Percentiles rank a stretch among this genome's conserved stretches.
Evolutionary conservation across 2,329 filamentous ascomycete genomes (phyloP).

Genomic region (Venturia asperata): DNA sequence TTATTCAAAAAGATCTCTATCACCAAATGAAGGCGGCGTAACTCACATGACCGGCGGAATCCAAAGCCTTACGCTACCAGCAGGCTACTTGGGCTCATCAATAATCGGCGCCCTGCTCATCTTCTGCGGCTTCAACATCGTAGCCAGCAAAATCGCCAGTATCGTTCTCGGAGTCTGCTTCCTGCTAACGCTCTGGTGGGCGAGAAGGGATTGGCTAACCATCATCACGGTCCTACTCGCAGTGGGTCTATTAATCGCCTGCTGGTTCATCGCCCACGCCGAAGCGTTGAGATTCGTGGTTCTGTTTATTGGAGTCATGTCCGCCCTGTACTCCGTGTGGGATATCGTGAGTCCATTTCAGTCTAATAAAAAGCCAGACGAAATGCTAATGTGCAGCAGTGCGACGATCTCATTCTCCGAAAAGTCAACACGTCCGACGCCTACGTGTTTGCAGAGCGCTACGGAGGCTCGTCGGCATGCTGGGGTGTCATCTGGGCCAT

Average conservation of each 20-base stretch:
- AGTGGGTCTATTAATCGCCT: conserved; percentile 62
- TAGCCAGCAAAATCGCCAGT: conserved; percentile 71
- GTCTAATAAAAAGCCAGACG: neutral
- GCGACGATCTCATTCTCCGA: conserved; percentile 70
- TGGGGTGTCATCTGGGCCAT: conserved; percentile 76
- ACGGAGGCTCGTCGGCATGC: conserved; percentile 72
- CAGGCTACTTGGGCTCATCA: conserved; percentile 70
- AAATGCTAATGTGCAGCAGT: conserved; percentile 35
- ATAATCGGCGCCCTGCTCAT: conserved; percentile 70
- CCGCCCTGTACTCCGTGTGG: conserved; percentile 72
- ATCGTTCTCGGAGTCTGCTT: conserved; percentile 68
- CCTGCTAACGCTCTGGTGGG: conserved; percentile 75
- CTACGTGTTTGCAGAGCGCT: conserved; percentile 68
- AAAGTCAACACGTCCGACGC: conserved; percentile 77
- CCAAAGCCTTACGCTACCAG: conserved; percentile 56
- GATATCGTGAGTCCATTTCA: conserved; percentile 51
- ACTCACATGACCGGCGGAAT: conserved; percentile 70
- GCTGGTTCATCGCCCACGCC: conserved; percentile 74
- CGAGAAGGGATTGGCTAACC: conserved; percentile 69
- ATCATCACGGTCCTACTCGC: conserved; percentile 63
- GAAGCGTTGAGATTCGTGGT: conserved; percentile 64
- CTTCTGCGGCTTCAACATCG: conserved; percentile 75
- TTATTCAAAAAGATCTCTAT: conserved; percentile 42
- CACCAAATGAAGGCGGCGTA: conserved; percentile 69
- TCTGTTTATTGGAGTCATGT: conserved; percentile 79